phyloP scores from a whole-genome alignment of 2,329 filamentous ascomycete genomes.

The Pseudogymnoascus sp. region DNA sequence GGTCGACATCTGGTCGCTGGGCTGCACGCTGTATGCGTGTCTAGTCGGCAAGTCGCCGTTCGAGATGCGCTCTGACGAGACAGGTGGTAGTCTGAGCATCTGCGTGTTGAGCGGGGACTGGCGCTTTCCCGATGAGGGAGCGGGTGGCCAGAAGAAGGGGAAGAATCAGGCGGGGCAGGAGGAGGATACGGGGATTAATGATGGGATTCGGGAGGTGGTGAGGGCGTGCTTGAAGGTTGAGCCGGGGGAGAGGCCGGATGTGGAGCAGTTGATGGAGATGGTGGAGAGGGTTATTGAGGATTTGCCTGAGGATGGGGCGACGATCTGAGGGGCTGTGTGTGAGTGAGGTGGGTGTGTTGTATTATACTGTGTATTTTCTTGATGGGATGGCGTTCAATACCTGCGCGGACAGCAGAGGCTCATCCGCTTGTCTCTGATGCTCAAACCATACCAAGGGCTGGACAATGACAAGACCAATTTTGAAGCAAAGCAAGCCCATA shows the following conservation, averaged over 20 bases:
- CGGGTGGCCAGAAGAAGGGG: conserved; percentile 38
- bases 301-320: conserved; percentile 51
- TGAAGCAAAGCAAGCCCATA: not conserved
- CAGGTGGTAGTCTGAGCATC: conserved; percentile 83
- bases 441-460: not conserved
- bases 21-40: conserved; percentile 96
- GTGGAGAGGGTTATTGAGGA: conserved; percentile 64
- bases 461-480: not conserved
- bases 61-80: conserved; percentile 91
- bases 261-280: conserved; percentile 71
- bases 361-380: conserved; percentile 8
- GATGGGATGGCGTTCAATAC: not conserved
- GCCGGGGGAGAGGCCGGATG: conserved; percentile 76
- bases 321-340: not conserved
- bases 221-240: conserved; percentile 80
- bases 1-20: conserved; percentile 95
- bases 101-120: conserved; percentile 92
- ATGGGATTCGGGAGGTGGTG: conserved; percentile 79
- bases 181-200: conserved; percentile 53
- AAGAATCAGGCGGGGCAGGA: conserved; percentile 25
- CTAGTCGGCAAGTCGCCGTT: conserved; percentile 95
- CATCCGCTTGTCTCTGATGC: not conserved
- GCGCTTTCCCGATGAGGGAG: conserved; percentile 86
- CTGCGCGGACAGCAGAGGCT: not conserved
- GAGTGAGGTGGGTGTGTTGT: not conserved